A percentile compares a stretch with the other conserved stretches of the same genome.
Evolutionary conservation across 75 land plant species (phyloP).

Genomic region (Pinus albicaulis): DNA sequence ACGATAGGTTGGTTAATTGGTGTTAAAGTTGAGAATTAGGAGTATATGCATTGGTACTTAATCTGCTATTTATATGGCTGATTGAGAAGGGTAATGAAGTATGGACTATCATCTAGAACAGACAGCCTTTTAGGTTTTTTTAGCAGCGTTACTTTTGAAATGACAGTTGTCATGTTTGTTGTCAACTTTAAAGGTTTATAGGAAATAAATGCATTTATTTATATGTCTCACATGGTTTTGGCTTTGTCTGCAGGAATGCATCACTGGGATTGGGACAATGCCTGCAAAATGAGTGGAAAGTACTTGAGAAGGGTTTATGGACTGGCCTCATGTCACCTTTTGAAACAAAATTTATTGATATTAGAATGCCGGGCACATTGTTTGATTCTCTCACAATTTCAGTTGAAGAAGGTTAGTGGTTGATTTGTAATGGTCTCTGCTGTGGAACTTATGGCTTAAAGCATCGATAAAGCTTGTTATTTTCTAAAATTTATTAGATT

Average conservation of each 20-base stretch:
- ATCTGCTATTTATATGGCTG: not conserved
- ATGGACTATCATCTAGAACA: not conserved
- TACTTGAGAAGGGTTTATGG: constrained; percentile 69
- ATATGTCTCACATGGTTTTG: not conserved
- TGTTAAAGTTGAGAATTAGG: not conserved
- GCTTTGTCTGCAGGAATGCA: constrained; percentile 43
- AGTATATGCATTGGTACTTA: not conserved
- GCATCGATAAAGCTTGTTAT: not conserved
- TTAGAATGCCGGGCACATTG: constrained; percentile 53
- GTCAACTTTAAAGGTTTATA: not conserved
- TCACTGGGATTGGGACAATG: constrained; percentile 68
- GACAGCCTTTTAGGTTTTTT: not conserved
- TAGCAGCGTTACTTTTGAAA: not conserved
- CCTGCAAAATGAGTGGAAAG: constrained; percentile 61
- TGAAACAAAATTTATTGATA: constrained; percentile 66
- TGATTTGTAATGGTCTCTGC: not conserved
- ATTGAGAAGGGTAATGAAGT: not conserved
- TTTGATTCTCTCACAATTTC: constrained; percentile 56
- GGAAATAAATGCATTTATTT: not conserved
- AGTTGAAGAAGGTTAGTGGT: constrained; percentile 59
- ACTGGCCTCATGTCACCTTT: constrained; percentile 67
- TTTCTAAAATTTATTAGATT: not conserved
- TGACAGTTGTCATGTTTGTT: not conserved
- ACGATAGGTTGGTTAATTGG: not conserved
- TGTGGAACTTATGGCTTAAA: not conserved